Percentiles rank a stretch among this genome's conserved stretches.
Conservation (phyloP, 139 green algal genomes). For the Penium margaritaceum region DNA sequence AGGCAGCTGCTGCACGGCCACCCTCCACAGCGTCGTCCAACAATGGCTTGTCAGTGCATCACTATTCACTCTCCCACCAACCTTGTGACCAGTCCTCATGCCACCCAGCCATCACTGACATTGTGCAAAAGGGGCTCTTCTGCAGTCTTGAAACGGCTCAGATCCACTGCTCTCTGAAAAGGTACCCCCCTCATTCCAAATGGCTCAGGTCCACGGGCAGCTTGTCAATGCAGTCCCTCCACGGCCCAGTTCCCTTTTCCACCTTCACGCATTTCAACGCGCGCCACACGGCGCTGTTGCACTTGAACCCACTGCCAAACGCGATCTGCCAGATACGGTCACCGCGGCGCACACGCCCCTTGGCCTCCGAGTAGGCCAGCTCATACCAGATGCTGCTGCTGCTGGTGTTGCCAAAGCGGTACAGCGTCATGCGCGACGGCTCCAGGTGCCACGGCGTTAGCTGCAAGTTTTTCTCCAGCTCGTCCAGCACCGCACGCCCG, state of each 20-base stretch:
- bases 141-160: no score
- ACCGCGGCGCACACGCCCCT: constrained; percentile 32
- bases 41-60: no score
- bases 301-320: constrained; percentile 54
- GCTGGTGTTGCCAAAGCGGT: constrained; percentile 50
- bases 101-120: no score
- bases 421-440: constrained; percentile 55
- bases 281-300: constrained; percentile 49
- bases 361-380: constrained; percentile 48
- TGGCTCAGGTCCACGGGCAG: constrained; percentile 12
- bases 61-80: no score
- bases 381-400: constrained; percentile 58
- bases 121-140: no score
- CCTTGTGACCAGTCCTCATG: no score
- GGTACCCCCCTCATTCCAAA: neutral
- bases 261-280: constrained; percentile 43
- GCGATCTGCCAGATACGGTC: constrained; percentile 54
- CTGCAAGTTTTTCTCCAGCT: constrained; percentile 90
- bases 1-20: no score
- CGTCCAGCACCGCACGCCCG: constrained; percentile 84
- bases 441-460: constrained; percentile 59
- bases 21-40: no score
- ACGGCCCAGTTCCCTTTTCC: constrained; percentile 10
- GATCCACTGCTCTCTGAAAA: no score
- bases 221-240: constrained; percentile 31